Evolutionary conservation across 2,329 filamentous ascomycete species (phyloP).

Genomic region (Gyromitra esculenta): DNA sequence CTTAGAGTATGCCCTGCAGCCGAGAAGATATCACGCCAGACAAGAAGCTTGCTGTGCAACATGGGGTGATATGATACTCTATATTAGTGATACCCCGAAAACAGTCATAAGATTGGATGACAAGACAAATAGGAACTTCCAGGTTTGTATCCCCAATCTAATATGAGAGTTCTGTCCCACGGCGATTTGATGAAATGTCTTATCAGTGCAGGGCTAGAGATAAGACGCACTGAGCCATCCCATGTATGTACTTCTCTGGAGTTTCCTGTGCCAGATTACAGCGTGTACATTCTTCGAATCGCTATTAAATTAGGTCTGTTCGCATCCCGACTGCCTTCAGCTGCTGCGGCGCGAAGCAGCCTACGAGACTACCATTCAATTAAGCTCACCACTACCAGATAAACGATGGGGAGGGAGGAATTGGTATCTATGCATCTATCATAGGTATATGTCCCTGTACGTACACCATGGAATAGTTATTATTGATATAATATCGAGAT

Average conservation of each 20-base stretch:
- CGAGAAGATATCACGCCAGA: not conserved
- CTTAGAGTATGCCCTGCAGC: not conserved
- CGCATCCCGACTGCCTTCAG: not conserved
- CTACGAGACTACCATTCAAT: not conserved
- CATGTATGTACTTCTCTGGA: not conserved
- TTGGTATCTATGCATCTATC: constrained; percentile 27
- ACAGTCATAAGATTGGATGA: constrained; percentile 32
- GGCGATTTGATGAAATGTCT: constrained; percentile 8
- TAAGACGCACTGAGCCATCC: constrained; percentile 20
- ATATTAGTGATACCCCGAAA: constrained; percentile 15
- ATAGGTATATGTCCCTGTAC: constrained; percentile 12
- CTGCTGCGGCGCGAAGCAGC: no score
- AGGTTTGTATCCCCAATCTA: not conserved
- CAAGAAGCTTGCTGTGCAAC: not conserved
- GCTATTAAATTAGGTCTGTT: constrained; percentile 5
- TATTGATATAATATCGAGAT: constrained; percentile 29
- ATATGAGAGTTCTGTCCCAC: not conserved
- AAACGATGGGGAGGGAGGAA: not conserved
- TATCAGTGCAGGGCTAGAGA: constrained; percentile 34
- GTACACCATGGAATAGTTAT: constrained; percentile 26
- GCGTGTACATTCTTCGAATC: not conserved
- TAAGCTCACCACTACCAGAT: constrained; percentile 5
- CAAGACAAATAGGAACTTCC: constrained; percentile 18
- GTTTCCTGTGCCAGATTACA: constrained; percentile 14
- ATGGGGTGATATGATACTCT: constrained; percentile 8